Conservation (phyloP, 2,329 filamentous ascomycete species). For the Epichloe aotearoae region DNA sequence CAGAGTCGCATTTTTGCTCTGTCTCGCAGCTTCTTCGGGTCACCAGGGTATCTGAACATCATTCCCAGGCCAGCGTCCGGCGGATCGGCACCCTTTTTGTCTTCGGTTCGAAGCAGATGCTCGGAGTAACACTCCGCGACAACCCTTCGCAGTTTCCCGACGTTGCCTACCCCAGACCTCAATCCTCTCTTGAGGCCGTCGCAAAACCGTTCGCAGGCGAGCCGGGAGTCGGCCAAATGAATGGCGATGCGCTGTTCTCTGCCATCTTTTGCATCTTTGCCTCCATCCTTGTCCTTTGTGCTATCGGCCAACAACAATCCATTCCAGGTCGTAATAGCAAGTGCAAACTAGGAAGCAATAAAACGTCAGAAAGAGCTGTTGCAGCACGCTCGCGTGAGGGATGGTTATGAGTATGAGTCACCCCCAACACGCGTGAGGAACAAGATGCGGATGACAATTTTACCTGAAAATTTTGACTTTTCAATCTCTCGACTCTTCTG, state of each 20-base stretch:
- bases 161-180: slow-evolving; percentile 73
- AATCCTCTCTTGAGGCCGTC: slow-evolving; percentile 88
- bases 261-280: slow-evolving; percentile 29
- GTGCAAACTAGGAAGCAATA: slow-evolving; percentile 50
- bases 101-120: slow-evolving; percentile 54
- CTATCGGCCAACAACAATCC: slow-evolving; percentile 47
- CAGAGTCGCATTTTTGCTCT: slow-evolving; percentile 94
- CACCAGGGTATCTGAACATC: slow-evolving; percentile 87
- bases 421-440: neutral
- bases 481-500: slow-evolving; percentile 78
- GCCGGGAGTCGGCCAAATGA: slow-evolving; percentile 77
- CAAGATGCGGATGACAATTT: slow-evolving; percentile 1
- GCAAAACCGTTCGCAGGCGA: slow-evolving; percentile 88
- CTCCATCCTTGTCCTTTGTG: slow-evolving; percentile 33
- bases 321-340: slow-evolving; percentile 95
- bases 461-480: slow-evolving; percentile 76
- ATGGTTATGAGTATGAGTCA: no score
- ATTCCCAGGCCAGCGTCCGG: slow-evolving; percentile 93
- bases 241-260: slow-evolving; percentile 79
- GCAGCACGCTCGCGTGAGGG: neutral
- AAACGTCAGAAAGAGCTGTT: neutral
- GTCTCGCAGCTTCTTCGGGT: slow-evolving; percentile 85
- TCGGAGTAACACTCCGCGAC: slow-evolving; percentile 84
- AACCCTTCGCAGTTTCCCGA: slow-evolving; percentile 70
- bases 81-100: slow-evolving; percentile 41